Evolutionary conservation across 306 rosid species (phyloP).

Genomic region (Senna siamea): DNA sequence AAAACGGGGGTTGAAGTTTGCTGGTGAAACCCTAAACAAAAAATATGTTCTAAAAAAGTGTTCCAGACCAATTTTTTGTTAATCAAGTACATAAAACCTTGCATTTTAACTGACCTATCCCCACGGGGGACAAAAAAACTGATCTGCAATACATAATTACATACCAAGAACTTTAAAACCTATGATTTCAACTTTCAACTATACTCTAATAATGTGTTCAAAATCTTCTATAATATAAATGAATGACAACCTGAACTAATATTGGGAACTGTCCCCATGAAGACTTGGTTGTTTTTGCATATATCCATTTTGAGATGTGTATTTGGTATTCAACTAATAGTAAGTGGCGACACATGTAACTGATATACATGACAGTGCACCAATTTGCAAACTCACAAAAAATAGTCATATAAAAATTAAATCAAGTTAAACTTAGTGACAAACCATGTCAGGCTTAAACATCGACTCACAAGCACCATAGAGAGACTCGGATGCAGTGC

Average conservation of each 20-base stretch:
- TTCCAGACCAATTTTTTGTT: neutral
- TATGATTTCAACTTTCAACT: too few species aligned
- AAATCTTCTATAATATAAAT: neutral
- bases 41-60: neutral
- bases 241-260: neutral
- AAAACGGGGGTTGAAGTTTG: neutral
- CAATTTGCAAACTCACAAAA: constrained; percentile 18
- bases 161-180: too few species aligned
- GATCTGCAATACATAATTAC: too few species aligned
- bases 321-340: neutral
- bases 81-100: too few species aligned
- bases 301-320: constrained; percentile 23
- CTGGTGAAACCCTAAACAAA: neutral
- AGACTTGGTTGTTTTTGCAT: neutral
- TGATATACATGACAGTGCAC: constrained; percentile 9
- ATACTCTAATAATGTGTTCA: neutral
- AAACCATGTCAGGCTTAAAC: constrained; percentile 96
- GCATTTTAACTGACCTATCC: too few species aligned
- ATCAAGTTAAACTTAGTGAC: constrained; percentile 37
- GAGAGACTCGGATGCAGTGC: constrained; percentile 93
- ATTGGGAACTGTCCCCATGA: constrained; percentile 10
- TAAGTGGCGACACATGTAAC: neutral
- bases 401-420: constrained; percentile 23
- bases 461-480: constrained; percentile 99
- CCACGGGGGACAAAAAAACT: too few species aligned